Evolutionary conservation across 2,329 filamentous ascomycete species (phyloP).

Genomic region (Neofusicoccum laricinum): DNA sequence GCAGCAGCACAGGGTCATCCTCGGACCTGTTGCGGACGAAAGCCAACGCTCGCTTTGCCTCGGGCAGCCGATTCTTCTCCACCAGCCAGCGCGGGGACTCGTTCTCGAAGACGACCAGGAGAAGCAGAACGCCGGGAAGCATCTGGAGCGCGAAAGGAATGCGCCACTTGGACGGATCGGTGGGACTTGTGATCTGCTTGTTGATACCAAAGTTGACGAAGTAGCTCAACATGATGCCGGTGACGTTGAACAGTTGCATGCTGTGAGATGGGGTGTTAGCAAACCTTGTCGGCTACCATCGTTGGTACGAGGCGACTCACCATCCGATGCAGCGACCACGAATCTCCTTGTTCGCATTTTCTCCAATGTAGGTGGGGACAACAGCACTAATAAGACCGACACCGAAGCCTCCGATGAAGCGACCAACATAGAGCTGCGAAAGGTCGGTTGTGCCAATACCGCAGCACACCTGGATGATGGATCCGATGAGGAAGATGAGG

Average conservation of each 20-base stretch:
- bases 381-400: constrained; percentile 43
- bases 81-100: constrained; percentile 55
- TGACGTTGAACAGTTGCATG: constrained; percentile 42
- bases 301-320: constrained; percentile 22
- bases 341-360: constrained; percentile 44
- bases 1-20: constrained; percentile 34
- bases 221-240: constrained; percentile 49
- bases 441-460: constrained; percentile 34
- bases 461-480: constrained; percentile 40
- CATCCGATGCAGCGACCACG: constrained; percentile 37
- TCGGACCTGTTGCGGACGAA: constrained; percentile 35
- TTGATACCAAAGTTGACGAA: constrained; percentile 54
- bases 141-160: constrained; percentile 53
- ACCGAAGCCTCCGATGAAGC: constrained; percentile 45
- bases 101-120: constrained; percentile 50
- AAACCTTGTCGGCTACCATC: too few species aligned
- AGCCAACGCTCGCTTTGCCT: constrained; percentile 43
- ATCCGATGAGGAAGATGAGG: constrained; percentile 42
- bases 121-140: constrained; percentile 49
- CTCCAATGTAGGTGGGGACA: constrained; percentile 45
- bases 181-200: constrained; percentile 36
- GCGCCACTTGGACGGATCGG: constrained; percentile 50
- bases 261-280: constrained; percentile 13
- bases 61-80: constrained; percentile 47
- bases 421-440: constrained; percentile 41